phyloP scores from a whole-genome alignment of 1,284 basidiomycete species.

The Apiotrichum porosum region DNA sequence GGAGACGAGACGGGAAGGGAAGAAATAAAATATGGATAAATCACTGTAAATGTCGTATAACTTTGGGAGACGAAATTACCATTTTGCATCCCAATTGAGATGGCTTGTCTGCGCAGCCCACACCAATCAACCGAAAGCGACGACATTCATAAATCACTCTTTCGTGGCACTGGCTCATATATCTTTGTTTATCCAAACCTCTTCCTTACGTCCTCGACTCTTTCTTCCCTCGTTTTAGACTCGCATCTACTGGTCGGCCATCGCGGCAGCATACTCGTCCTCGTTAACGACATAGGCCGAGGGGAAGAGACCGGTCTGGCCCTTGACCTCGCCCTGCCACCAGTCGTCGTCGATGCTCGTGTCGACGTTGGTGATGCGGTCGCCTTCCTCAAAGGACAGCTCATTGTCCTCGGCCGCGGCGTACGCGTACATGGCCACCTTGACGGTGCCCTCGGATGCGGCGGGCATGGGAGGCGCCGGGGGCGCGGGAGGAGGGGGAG shows the following conservation, averaged over 20 bases:
- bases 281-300: slow-evolving; percentile 25
- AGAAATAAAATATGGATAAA: no score
- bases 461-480: slow-evolving; percentile 30
- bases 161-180: background rate
- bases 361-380: slow-evolving; percentile 59
- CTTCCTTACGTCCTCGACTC: no score
- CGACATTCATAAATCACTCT: no score
- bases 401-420: slow-evolving; percentile 86
- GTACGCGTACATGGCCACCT: slow-evolving; percentile 53
- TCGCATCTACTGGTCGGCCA: background rate
- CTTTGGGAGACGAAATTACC: no score
- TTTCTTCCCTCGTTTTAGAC: no score
- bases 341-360: slow-evolving; percentile 62
- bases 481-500: slow-evolving; percentile 34
- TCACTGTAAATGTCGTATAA: no score
- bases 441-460: slow-evolving; percentile 16
- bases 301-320: slow-evolving; percentile 74
- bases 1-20: no score
- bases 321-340: slow-evolving; percentile 75
- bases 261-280: slow-evolving; percentile 18
- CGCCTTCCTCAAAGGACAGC: slow-evolving; percentile 74
- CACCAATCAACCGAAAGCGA: no score
- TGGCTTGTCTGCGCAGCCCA: no score
- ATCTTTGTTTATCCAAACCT: no score
- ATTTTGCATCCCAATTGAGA: no score